Evolutionary conservation across 2,329 filamentous ascomycete species (phyloP).

Genomic region (Ophiocordyceps sinensis): DNA sequence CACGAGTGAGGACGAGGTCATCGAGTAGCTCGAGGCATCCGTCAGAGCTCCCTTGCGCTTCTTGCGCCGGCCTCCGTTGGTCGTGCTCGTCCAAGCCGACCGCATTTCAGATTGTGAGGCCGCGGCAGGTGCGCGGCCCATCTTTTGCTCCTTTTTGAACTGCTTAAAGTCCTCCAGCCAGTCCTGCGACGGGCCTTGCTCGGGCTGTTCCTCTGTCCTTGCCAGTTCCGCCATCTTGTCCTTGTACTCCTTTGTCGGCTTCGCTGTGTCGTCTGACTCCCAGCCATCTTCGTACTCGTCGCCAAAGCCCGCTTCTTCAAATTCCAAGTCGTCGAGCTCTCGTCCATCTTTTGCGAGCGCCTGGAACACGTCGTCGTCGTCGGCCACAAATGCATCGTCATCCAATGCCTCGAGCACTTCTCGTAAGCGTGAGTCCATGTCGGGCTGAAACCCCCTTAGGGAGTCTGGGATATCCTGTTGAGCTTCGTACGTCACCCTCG

Average conservation of each 20-base stretch:
- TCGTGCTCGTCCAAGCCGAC: conserved; percentile 60
- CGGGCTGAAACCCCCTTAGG: conserved; percentile 86
- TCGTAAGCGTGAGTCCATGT: conserved; percentile 88
- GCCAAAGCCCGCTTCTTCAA: conserved; percentile 49
- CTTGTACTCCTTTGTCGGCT: conserved; percentile 47
- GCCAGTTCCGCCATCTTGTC: conserved; percentile 35
- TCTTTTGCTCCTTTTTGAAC: conserved; percentile 72
- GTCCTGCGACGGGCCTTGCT: conserved; percentile 54
- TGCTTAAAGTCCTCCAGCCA: conserved; percentile 91
- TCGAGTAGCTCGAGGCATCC: conserved; percentile 73
- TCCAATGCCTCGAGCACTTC: conserved; percentile 90
- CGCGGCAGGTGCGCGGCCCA: conserved; percentile 24
- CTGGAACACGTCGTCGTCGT: conserved; percentile 80
- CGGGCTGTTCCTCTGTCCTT: conserved; percentile 29
- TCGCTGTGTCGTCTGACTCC: conserved; percentile 89
- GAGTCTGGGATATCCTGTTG: conserved; percentile 88
- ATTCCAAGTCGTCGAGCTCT: conserved; percentile 69
- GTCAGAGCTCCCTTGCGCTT: conserved; percentile 93
- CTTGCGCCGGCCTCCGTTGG: conserved; percentile 70
- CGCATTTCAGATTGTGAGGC: conserved; percentile 47
- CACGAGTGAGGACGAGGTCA: conserved; percentile 78
- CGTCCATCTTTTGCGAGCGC: conserved; percentile 52
- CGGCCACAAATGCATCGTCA: conserved; percentile 85
- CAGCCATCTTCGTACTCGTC: conserved; percentile 62
- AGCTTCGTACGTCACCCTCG: conserved; percentile 69